These are phyloP conservation scores for Priceomyces castillae DNA, from an alignment of 805 yeast species.

Conservation along the genomic window DNA sequence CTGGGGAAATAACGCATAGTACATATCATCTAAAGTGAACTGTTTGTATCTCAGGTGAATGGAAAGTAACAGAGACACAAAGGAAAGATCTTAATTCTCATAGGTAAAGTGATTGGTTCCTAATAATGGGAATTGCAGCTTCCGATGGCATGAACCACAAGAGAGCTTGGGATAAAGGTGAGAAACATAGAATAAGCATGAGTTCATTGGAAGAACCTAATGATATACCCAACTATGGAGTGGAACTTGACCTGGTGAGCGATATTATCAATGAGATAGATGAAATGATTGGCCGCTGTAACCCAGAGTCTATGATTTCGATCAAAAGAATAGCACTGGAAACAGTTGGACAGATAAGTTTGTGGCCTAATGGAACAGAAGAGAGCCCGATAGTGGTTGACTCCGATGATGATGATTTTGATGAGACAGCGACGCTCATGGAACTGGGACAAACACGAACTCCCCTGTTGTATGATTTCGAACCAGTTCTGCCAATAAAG, in stretches of 20 bases:
- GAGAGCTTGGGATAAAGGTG: background rate
- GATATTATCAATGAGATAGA: background rate
- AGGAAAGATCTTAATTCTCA: background rate
- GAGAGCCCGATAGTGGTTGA: background rate
- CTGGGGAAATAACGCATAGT: no score
- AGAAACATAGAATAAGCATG: no score
- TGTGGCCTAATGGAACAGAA: background rate
- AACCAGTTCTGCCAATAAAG: background rate
- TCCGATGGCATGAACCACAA: background rate
- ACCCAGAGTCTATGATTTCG: background rate
- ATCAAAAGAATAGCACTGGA: background rate
- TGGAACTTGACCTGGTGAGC: background rate
- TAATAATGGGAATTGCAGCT: background rate
- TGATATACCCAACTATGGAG: background rate
- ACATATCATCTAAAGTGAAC: no score
- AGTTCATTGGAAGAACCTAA: no score
- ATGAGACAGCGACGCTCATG: constrained; percentile 13
- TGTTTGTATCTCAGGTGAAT: background rate
- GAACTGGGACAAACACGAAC: constrained; percentile 4
- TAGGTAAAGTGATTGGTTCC: background rate
- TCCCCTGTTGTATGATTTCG: background rate
- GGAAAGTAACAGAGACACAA: background rate
- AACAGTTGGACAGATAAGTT: background rate
- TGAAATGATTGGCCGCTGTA: background rate
- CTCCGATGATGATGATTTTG: constrained; percentile 9